These are phyloP conservation scores for Sugiyamaella grinbergsii DNA, from an alignment of 1,139 yeast species.

Conservation along the genomic window DNA sequence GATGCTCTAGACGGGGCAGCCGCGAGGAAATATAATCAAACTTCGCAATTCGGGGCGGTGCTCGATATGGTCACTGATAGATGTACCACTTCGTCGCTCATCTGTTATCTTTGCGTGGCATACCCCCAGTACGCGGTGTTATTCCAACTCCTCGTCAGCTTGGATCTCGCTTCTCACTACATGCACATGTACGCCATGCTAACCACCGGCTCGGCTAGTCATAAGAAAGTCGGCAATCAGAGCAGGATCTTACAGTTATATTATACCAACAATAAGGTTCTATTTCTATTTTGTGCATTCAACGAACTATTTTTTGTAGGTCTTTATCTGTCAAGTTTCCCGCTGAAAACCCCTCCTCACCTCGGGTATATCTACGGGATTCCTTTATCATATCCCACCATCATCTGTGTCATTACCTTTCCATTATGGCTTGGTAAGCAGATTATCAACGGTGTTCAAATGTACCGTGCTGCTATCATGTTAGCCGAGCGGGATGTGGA, in stretches of 20 bases:
- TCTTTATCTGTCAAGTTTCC: slow-evolving; percentile 73
- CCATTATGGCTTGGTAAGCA: slow-evolving; percentile 95
- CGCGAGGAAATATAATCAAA: slow-evolving; percentile 86
- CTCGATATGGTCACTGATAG: slow-evolving; percentile 99
- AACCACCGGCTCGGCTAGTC: slow-evolving; percentile 75
- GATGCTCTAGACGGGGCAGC: slow-evolving; percentile 98
- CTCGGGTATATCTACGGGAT: slow-evolving; percentile 48
- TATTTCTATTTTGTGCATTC: slow-evolving; percentile 86
- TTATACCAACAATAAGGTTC: slow-evolving; percentile 80
- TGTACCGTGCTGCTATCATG: slow-evolving; percentile 79
- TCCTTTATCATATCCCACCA: slow-evolving; percentile 63
- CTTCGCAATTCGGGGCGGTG: slow-evolving; percentile 93
- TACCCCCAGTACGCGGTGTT: slow-evolving; percentile 67
- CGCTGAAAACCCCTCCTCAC: slow-evolving; percentile 47
- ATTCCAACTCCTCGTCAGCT: slow-evolving; percentile 84
- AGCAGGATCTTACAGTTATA: slow-evolving; percentile 76
- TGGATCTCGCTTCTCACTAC: slow-evolving; percentile 94
- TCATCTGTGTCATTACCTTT: slow-evolving; percentile 62
- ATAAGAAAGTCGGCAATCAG: slow-evolving; percentile 79
- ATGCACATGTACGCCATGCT: slow-evolving; percentile 98
- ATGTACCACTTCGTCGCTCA: slow-evolving; percentile 90
- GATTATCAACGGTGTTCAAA: slow-evolving; percentile 83
- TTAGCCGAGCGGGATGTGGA: slow-evolving; percentile 82
- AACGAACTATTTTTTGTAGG: slow-evolving; percentile 94
- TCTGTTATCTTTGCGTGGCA: slow-evolving; percentile 78